Conservation (phyloP, 371 early-diverging fungal species). For the Mortierella sp. region DNA sequence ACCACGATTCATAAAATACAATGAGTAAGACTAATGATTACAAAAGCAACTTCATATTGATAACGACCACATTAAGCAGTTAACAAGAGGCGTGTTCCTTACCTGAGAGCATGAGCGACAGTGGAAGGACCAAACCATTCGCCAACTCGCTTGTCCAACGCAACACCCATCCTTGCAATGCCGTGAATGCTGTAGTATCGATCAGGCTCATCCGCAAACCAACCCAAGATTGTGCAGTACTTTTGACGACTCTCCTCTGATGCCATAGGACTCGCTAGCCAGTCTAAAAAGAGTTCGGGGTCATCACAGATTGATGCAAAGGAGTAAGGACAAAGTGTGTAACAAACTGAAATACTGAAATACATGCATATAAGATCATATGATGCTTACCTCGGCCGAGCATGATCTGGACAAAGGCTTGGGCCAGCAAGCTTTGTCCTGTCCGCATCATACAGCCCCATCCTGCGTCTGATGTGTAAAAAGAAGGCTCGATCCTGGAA, state of each 20-base stretch:
- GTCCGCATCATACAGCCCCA: constrained; percentile 99
- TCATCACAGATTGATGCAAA: too few species aligned
- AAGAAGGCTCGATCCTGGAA: constrained; percentile 84
- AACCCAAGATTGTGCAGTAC: constrained; percentile 72
- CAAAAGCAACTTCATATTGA: background rate
- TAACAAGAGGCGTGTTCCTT: constrained; percentile 39
- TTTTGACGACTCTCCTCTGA: constrained; percentile 16
- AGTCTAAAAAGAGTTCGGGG: constrained; percentile 22
- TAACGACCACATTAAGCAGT: constrained; percentile 12
- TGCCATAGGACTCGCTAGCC: constrained; percentile 19
- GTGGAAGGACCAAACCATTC: constrained; percentile 98
- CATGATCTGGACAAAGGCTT: constrained; percentile 79
- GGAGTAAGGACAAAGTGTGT: too few species aligned
- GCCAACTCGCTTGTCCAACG: constrained; percentile 90
- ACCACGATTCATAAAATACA: background rate
- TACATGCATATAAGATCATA: background rate
- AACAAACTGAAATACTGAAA: background rate
- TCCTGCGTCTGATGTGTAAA: constrained; percentile 89
- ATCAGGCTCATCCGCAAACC: constrained; percentile 88
- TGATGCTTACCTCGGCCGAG: constrained; percentile 74
- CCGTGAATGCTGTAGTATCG: constrained; percentile 93
- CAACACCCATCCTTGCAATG: constrained; percentile 85
- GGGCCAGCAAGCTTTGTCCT: constrained; percentile 94
- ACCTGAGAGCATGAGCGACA: constrained; percentile 91
- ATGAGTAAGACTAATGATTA: background rate